phyloP scores from a whole-genome alignment of 2,329 filamentous ascomycete genomes.

The Ilyonectria sp. region DNA sequence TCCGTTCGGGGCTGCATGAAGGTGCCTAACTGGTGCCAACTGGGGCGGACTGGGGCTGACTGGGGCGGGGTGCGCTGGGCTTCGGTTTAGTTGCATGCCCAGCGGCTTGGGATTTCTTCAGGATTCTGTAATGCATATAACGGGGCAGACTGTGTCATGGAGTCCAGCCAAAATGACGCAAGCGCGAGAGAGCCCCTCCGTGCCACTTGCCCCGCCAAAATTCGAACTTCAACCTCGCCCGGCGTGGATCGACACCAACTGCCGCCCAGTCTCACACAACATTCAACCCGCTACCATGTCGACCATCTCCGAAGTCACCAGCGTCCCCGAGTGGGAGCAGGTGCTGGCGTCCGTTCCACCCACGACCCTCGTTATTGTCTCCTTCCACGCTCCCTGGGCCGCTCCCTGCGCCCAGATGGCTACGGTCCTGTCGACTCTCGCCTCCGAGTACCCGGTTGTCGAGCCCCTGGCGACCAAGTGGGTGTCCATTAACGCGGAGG shows the following conservation, averaged over 20 bases:
- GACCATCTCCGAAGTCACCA: conserved; percentile 82
- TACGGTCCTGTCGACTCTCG: conserved; percentile 87
- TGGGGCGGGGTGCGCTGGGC: conserved; percentile 36
- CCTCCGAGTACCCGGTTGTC: conserved; percentile 83
- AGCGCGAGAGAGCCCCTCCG: conserved; percentile 41
- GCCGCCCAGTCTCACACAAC: conserved; percentile 26
- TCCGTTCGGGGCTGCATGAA: conserved; percentile 36
- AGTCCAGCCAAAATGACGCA: conserved; percentile 47
- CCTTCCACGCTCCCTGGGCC: conserved; percentile 97
- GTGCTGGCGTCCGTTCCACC: conserved; percentile 77
- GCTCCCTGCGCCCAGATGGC: conserved; percentile 96
- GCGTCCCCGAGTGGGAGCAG: conserved; percentile 80
- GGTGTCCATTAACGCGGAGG: conserved; percentile 94
- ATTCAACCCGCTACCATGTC: conserved; percentile 70
- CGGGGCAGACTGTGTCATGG: conserved; percentile 21
- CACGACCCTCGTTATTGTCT: conserved; percentile 84
- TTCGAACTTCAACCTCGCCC: conserved; percentile 37
- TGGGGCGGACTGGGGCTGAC: conserved; percentile 15
- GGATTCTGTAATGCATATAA: conserved; percentile 30
- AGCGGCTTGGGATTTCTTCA: conserved; percentile 12
- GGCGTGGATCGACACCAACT: conserved; percentile 35
- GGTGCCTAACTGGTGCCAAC: conserved; percentile 33
- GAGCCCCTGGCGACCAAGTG: conserved; percentile 81
- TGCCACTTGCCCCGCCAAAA: conserved; percentile 47
- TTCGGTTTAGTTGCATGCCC: conserved; percentile 31